Base-by-base conservation (phyloP, 495 filamentous ascomycete genomes). In the Penicillium paxilli region DNA sequence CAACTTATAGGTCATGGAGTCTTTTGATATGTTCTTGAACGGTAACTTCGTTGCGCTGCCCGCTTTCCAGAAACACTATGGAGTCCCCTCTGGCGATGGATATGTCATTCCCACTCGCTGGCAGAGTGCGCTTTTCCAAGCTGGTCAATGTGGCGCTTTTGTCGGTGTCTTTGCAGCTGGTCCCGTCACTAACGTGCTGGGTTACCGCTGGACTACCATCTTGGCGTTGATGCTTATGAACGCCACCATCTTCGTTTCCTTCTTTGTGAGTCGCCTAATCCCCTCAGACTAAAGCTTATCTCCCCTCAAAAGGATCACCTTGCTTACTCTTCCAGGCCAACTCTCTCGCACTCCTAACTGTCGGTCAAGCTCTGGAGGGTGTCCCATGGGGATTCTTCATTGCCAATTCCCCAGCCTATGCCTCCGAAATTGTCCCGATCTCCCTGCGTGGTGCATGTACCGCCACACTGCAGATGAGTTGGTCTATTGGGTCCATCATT, bases 381-480 rank as follows among this genome's bases (percentile, higher is more conserved):
- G 81, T 90, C 50, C 83, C 84, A 44, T 89, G 86, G 86, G 87
- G 87, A 37, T 80, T 91, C 53, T 88, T 88, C 68, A 86, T 88
- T 65, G 87, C 87, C 8, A 75, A 85, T 19, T 83, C 84, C 21
- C 85, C 86, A 62, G 87, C 86, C 9, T 91, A 90, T 62, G 86
- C 85, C 38, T 83, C 82, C 54, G 87, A 91, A 63, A 82, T 89
- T 42, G 83, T 80, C 51, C 87, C 87, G 1, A 74, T 87, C 1
- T 73, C 78, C 24, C 78, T 90, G 37, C 74, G 87, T 35, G 80
- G 81, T 35, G 87, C 85, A 53, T 62, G 85, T 30, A 89, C 87
- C 0, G 84, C 84, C 16, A 88, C 85, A 52, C 76, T 90, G 67
- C 88, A 89, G 68, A 83, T 87, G 63, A 86, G 83, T 71, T 90